These are phyloP conservation scores for Chrysoporthe austroafricana DNA, from an alignment of 2,329 filamentous ascomycete genomes.

Conservation along the genomic window DNA sequence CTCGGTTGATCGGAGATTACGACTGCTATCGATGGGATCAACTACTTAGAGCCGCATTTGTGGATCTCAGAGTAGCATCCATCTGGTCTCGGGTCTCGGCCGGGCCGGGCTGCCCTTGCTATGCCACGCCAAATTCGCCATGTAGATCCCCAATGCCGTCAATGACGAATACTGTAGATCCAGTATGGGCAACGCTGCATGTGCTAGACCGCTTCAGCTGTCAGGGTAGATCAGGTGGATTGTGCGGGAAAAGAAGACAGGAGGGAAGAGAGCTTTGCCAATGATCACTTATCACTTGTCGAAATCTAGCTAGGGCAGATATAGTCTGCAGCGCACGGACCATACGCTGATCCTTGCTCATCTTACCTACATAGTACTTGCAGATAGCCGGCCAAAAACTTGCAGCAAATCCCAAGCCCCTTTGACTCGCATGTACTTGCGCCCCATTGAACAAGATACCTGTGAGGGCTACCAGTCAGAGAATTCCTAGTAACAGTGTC, in stretches of 20 bases:
- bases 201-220: background rate
- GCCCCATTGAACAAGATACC: too few relatives aligned
- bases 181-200: background rate
- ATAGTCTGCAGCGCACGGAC: background rate
- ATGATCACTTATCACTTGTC: background rate
- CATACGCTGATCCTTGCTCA: background rate
- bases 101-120: background rate
- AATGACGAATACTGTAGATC: background rate
- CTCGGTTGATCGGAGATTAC: background rate
- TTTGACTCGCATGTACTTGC: too few relatives aligned
- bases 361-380: background rate
- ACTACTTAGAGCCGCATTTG: background rate
- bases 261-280: background rate
- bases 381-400: too few relatives aligned
- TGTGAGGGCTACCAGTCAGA: too few relatives aligned
- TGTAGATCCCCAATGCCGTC: constrained; percentile 5
- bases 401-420: too few relatives aligned
- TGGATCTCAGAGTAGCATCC: background rate
- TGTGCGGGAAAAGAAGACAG: background rate
- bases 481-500: too few relatives aligned
- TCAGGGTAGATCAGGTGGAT: background rate
- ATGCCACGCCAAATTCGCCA: background rate
- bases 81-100: background rate
- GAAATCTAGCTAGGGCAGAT: background rate
- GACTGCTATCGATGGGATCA: background rate